Evolutionary conservation across 306 rosid species (phyloP).

Genomic region (Prinsepia uniflora): DNA sequence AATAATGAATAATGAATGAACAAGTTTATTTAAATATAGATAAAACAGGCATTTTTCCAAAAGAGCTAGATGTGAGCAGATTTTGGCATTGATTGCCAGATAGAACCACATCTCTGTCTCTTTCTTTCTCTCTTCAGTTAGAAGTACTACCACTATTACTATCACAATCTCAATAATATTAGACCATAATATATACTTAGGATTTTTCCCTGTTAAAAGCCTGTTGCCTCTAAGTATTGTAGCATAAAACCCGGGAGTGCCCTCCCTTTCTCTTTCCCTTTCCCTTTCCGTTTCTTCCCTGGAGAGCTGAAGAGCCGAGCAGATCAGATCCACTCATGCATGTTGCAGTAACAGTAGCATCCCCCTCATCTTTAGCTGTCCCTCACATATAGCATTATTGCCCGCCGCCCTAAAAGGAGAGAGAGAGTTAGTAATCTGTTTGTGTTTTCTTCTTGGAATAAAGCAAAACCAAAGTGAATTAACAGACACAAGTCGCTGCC

Average conservation of each 20-base stretch:
- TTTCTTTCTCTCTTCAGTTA: too few relatives aligned
- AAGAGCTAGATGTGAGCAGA: constrained; percentile 27
- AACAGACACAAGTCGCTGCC: not conserved
- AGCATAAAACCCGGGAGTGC: constrained; percentile 89
- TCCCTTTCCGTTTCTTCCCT: not conserved
- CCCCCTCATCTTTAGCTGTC: not conserved
- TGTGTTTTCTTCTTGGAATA: not conserved
- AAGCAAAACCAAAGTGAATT: not conserved
- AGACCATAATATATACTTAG: constrained; percentile 23
- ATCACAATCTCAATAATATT: constrained; percentile 4
- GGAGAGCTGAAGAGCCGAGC: not conserved
- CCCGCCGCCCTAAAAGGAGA: not conserved
- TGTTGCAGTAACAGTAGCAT: not conserved
- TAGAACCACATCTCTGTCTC: too few relatives aligned
- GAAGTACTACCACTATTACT: not conserved
- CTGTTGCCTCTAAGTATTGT: constrained; percentile 38
- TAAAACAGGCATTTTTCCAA: constrained; percentile 17
- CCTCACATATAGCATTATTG: not conserved
- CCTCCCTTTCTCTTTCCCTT: not conserved
- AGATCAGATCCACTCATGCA: not conserved
- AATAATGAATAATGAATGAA: too few relatives aligned
- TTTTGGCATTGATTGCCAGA: constrained; percentile 24
- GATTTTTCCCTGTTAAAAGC: constrained; percentile 63
- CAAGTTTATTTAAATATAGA: not conserved
- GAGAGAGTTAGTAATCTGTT: not conserved